A percentile compares a stretch with the other conserved stretches of the same genome.
These are phyloP conservation scores for Pseudogymnoascus sp. DNA, from an alignment of 2,329 filamentous ascomycete genomes.

Conservation along the genomic window DNA sequence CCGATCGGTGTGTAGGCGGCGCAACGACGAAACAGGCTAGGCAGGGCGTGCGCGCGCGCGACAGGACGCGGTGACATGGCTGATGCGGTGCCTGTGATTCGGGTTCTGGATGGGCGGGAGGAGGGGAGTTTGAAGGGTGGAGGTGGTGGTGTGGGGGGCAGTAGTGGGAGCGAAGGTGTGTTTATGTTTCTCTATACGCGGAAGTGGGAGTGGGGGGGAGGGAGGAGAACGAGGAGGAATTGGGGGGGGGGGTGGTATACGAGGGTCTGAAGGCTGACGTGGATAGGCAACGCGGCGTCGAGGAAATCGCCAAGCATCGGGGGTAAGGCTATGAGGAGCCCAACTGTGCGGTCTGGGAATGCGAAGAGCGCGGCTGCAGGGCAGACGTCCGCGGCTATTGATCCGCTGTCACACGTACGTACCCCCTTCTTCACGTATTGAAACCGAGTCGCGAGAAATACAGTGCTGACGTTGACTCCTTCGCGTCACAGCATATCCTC, in stretches of 20 bases:
- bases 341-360: neutral
- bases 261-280: neutral
- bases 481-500: conserved; percentile 41
- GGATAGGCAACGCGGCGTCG: neutral
- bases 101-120: neutral
- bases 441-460: no score
- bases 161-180: neutral
- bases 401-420: conserved; percentile 60
- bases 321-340: neutral
- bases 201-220: no score
- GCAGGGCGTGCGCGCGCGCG: neutral
- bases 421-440: conserved; percentile 11
- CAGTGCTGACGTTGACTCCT: neutral
- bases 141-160: neutral
- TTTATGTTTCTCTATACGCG: neutral
- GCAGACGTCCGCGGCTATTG: conserved; percentile 38
- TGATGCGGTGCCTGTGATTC: neutral
- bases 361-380: neutral
- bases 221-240: no score
- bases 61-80: neutral
- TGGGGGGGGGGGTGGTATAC: neutral
- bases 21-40: neutral
- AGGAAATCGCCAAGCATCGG: neutral
- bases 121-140: neutral
- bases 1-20: neutral